These are phyloP conservation scores for Arachis hypogaea DNA, from an alignment of 306 rosid species.

Conservation along the genomic window DNA sequence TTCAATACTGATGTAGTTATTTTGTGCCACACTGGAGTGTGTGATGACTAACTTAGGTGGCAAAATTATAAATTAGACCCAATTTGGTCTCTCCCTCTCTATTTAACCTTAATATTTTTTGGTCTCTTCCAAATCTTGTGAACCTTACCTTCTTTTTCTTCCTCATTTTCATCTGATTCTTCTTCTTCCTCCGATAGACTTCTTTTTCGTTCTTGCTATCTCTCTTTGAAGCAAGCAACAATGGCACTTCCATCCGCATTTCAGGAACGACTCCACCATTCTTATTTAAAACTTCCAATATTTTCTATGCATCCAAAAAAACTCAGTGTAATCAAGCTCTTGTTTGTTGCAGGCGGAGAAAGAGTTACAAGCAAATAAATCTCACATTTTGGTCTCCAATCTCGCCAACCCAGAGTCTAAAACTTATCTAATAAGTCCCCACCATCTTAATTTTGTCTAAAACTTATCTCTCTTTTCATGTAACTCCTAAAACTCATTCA, in stretches of 20 bases:
- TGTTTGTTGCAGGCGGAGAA: constrained; percentile 59
- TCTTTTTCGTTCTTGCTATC: neutral
- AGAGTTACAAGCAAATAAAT: constrained; percentile 59
- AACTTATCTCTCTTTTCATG: constrained; percentile 50
- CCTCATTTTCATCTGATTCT: too few relatives aligned
- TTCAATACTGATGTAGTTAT: too few relatives aligned
- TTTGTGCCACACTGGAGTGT: too few relatives aligned
- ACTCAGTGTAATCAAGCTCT: neutral
- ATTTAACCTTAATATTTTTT: too few relatives aligned
- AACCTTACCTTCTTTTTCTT: too few relatives aligned
- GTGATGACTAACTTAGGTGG: too few relatives aligned
- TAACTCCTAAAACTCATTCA: constrained; percentile 66
- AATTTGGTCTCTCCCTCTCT: too few relatives aligned
- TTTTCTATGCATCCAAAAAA: neutral
- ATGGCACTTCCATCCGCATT: constrained; percentile 72
- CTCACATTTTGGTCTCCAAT: constrained; percentile 54
- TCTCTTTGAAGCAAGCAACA: constrained; percentile 3
- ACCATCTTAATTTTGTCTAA: constrained; percentile 46
- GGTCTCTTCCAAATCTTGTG: too few relatives aligned
- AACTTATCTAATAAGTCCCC: neutral
- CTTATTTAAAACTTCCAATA: neutral
- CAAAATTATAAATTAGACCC: too few relatives aligned
- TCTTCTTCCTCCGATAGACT: neutral
- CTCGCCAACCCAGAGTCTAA: constrained; percentile 47
- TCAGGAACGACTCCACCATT: constrained; percentile 55